A percentile compares a stretch with the other conserved stretches of the same genome.
phyloP scores from a whole-genome alignment of 1,284 basidiomycete species.

The Kwoniella shivajii region DNA sequence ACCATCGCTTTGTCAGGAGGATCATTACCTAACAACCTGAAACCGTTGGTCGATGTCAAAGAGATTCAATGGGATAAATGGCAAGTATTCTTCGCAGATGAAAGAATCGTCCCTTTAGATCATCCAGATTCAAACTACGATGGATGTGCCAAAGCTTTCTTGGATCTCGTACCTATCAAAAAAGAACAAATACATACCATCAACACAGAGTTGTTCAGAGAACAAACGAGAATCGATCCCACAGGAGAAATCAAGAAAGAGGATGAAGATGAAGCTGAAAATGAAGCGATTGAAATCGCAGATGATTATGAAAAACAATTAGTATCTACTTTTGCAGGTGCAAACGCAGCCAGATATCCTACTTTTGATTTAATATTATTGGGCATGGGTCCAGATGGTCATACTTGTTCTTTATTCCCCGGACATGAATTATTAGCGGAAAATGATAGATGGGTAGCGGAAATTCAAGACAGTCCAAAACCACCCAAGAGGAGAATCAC shows the following conservation, averaged over 20 bases:
- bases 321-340: constrained; percentile 84
- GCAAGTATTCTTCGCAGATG: constrained; percentile 64
- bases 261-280: constrained; percentile 50
- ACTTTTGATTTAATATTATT: constrained; percentile 92
- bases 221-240: constrained; percentile 49
- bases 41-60: constrained; percentile 2
- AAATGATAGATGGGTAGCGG: constrained; percentile 90
- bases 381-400: constrained; percentile 92
- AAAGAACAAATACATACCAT: constrained; percentile 79
- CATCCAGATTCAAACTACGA: constrained; percentile 88
- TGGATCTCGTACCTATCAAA: constrained; percentile 76
- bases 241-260: constrained; percentile 54
- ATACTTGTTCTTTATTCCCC: constrained; percentile 95
- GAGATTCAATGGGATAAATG: constrained; percentile 76
- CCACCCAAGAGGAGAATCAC: constrained; percentile 89
- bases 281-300: constrained; percentile 76
- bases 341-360: constrained; percentile 88
- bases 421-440: constrained; percentile 82
- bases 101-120: constrained; percentile 55
- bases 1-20: constrained; percentile 92
- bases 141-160: constrained; percentile 75
- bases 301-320: constrained; percentile 94
- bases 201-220: constrained; percentile 66
- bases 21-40: constrained; percentile 78
- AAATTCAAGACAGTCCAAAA: constrained; percentile 90